Percentiles rank a stretch among this genome's conserved stretches.
These are phyloP conservation scores for Yamadazyma songkhlaensis DNA, from an alignment of 1,139 yeast species.

Conservation along the genomic window DNA sequence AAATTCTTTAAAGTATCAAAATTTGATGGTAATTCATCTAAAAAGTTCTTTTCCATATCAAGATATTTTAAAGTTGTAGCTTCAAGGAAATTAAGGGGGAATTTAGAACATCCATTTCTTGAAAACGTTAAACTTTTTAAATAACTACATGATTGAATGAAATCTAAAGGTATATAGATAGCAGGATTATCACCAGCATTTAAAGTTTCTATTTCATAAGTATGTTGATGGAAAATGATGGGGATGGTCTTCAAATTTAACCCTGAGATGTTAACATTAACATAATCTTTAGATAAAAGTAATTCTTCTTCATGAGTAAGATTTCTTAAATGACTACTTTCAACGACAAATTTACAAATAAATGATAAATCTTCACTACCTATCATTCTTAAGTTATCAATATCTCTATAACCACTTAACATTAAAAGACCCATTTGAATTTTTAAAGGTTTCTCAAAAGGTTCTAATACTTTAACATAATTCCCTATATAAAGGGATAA, in stretches of 20 bases:
- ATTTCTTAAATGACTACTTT: slow-evolving; percentile 66
- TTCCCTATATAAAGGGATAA: slow-evolving; percentile 80
- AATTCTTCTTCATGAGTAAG: slow-evolving; percentile 68
- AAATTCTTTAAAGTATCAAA: slow-evolving; percentile 54
- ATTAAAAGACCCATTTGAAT: slow-evolving; percentile 73
- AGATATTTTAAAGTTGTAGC: slow-evolving; percentile 67
- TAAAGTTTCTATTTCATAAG: slow-evolving; percentile 75
- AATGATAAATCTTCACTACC: slow-evolving; percentile 89
- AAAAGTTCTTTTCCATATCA: slow-evolving; percentile 76
- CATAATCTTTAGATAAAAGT: slow-evolving; percentile 60
- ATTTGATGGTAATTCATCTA: slow-evolving; percentile 58
- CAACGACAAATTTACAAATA: slow-evolving; percentile 80
- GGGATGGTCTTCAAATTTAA: slow-evolving; percentile 84
- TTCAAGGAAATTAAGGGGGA: slow-evolving; percentile 71
- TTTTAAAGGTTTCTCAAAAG: slow-evolving; percentile 73
- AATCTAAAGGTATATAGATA: slow-evolving; percentile 77
- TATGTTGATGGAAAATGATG: slow-evolving; percentile 74
- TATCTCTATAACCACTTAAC: slow-evolving; percentile 75
- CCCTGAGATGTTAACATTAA: slow-evolving; percentile 71
- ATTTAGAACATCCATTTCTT: slow-evolving; percentile 67
- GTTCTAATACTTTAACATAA: slow-evolving; percentile 67
- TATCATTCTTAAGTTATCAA: slow-evolving; percentile 71
- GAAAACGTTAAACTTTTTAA: slow-evolving; percentile 67
- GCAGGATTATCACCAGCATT: slow-evolving; percentile 90
- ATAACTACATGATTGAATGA: slow-evolving; percentile 78